phyloP scores from a whole-genome alignment of 2,329 filamentous ascomycete species.

The Stagonosporopsis rhizophila region DNA sequence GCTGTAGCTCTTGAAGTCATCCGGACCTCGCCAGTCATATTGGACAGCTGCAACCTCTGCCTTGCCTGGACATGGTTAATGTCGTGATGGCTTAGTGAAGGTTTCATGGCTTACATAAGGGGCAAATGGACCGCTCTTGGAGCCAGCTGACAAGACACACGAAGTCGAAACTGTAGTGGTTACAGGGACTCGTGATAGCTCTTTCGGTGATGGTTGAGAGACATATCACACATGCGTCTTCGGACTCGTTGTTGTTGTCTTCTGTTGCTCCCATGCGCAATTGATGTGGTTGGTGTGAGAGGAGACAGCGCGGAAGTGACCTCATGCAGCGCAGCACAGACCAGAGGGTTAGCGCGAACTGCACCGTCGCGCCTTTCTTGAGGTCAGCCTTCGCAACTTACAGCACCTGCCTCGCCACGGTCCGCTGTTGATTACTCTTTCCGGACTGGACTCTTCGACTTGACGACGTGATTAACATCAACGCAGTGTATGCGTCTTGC shows the following conservation, averaged over 20 bases:
- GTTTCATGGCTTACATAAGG: slow-evolving; percentile 71
- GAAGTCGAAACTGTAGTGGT: slow-evolving; percentile 84
- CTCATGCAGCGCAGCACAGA: slow-evolving; percentile 21
- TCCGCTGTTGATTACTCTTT: background rate
- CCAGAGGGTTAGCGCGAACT: slow-evolving; percentile 2
- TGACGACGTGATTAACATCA: background rate
- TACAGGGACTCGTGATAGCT: slow-evolving; percentile 77
- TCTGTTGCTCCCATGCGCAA: slow-evolving; percentile 38
- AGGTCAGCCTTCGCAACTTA: slow-evolving; percentile 7
- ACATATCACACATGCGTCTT: slow-evolving; percentile 78
- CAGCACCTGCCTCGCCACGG: slow-evolving; percentile 1
- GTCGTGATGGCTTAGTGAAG: too few relatives aligned
- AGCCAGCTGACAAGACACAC: slow-evolving; percentile 85
- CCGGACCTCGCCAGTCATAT: slow-evolving; percentile 65
- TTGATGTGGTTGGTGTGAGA: slow-evolving; percentile 15
- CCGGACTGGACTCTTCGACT: background rate
- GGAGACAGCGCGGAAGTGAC: slow-evolving; percentile 24
- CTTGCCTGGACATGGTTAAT: slow-evolving; percentile 52
- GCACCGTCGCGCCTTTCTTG: slow-evolving; percentile 18
- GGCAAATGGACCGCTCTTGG: slow-evolving; percentile 73
- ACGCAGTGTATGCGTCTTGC: slow-evolving; percentile 34
- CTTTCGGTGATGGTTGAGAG: slow-evolving; percentile 76
- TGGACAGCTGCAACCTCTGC: slow-evolving; percentile 65
- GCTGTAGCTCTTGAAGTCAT: slow-evolving; percentile 65
- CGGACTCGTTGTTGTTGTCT: slow-evolving; percentile 23